Base-by-base conservation (phyloP, 768 basidiomycete genomes). In the Boletus sp. region DNA sequence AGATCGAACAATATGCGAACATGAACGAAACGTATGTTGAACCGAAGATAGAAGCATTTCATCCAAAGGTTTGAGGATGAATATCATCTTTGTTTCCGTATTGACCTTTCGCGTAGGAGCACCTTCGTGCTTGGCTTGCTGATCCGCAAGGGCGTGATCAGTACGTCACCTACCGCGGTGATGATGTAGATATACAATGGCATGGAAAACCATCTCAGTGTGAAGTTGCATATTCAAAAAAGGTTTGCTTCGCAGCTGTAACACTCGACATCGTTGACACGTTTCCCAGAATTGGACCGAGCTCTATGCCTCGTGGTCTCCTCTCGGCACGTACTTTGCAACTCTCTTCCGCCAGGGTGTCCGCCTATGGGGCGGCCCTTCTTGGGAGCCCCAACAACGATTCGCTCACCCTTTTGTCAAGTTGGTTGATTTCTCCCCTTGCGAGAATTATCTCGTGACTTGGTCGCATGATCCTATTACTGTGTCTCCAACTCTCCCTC, bases 391-490 rank as follows among this genome's bases (percentile, higher is more conserved):
- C 47, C 86, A 92, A 60, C 87, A 90, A 68, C 89, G 92, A 46
- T 98, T 97, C 70, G 94, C 94, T 15, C 97, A 99, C 72, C 94
- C 94, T 5, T 80, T 95, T 54, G 93, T 96, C 67, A 94, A 94
- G 73, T 81, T 98, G 48, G 88, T 99, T 70, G 95, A 98, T 72
- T 98, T 98, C 75, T 98, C 96, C 9, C 94, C 97, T 4, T 91
- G 90, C 76, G 97, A 99, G 75, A 86, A 91, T 56, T 98, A 96
- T 75, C 76, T 99, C 57, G 92, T 98, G 66, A 98, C 97, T 41
- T 98, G 94, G 92, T 98, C 97, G 2, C 89, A 93, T 63, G 92
- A 96, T 63, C 86, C 94, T 14, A 94, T 98, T 62, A 81, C 87
- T 40, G 88, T 94, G 30, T 87, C 90, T 28, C 88, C 92, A 57